Conservation (phyloP, 2,329 filamentous ascomycete species). For the Mycogone perniciosa region DNA sequence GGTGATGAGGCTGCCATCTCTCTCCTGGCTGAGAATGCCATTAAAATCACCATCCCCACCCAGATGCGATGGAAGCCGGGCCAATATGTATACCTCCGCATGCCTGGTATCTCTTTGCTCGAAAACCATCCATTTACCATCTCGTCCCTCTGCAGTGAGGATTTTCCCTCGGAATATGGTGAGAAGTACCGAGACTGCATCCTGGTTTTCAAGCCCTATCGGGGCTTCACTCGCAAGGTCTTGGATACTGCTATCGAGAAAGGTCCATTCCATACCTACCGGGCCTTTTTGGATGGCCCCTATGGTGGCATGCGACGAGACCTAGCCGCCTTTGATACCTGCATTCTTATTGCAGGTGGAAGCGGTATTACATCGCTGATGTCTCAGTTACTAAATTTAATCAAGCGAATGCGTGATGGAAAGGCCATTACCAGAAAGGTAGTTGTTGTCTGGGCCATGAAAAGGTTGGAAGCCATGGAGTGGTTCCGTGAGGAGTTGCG, state of each 20-base stretch:
- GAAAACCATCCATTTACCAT: slow-evolving; percentile 97
- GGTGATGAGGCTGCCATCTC: slow-evolving; percentile 89
- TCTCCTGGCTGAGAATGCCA: slow-evolving; percentile 84
- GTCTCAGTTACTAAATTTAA: slow-evolving; percentile 85
- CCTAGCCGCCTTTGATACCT: slow-evolving; percentile 86
- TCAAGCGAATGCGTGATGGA: slow-evolving; percentile 91
- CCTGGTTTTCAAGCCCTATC: slow-evolving; percentile 85
- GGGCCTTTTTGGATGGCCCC: slow-evolving; percentile 86
- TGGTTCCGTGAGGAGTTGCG: slow-evolving; percentile 95
- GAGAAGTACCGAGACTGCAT: slow-evolving; percentile 83
- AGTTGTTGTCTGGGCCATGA: slow-evolving; percentile 89
- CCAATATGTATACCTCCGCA: slow-evolving; percentile 89
- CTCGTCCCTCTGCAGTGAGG: slow-evolving; percentile 83
- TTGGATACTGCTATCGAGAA: slow-evolving; percentile 77
- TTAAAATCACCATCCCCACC: slow-evolving; percentile 91
- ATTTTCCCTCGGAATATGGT: slow-evolving; percentile 88
- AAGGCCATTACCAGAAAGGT: slow-evolving; percentile 90
- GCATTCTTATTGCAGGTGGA: slow-evolving; percentile 86
- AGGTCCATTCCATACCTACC: slow-evolving; percentile 85
- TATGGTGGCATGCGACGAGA: slow-evolving; percentile 92
- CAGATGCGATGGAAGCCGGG: slow-evolving; percentile 89
- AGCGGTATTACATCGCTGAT: slow-evolving; percentile 92
- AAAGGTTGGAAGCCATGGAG: slow-evolving; percentile 86
- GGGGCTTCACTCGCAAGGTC: slow-evolving; percentile 81
- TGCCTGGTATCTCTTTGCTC: slow-evolving; percentile 84